Conservation (phyloP, 2,329 filamentous ascomycete species). For the Madurella mycetomatis region DNA sequence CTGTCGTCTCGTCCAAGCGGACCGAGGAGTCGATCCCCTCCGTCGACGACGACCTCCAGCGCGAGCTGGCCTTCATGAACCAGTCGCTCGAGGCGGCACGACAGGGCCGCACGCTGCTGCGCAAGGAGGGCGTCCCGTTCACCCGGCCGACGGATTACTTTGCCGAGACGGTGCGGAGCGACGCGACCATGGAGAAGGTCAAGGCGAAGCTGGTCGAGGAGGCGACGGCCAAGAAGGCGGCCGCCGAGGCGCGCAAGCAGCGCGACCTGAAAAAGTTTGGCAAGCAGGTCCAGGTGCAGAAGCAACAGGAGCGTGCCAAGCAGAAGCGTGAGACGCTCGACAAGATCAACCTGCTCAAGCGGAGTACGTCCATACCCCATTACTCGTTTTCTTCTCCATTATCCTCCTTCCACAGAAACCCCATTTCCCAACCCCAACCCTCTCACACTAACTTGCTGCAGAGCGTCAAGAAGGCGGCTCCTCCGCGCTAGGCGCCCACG, state of each 20-base stretch:
- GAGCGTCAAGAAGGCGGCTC: conserved; percentile 66
- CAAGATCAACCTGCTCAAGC: conserved; percentile 91
- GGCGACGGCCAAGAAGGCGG: conserved; percentile 86
- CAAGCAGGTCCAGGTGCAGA: conserved; percentile 95
- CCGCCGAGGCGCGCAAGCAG: conserved; percentile 84
- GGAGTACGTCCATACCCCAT: conserved; percentile 68
- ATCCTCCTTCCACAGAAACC: conserved; percentile 22
- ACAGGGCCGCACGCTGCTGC: conserved; percentile 66
- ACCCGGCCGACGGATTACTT: conserved; percentile 92
- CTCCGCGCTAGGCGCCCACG: conserved; percentile 60
- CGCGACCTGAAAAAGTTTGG: conserved; percentile 98
- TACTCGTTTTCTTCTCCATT: conserved; percentile 9
- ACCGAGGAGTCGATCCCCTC: conserved; percentile 68
- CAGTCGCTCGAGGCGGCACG: conserved; percentile 79
- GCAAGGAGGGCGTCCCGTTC: conserved; percentile 80
- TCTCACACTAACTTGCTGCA: conserved; percentile 21
- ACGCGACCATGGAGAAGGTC: conserved; percentile 97
- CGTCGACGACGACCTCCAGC: conserved; percentile 83
- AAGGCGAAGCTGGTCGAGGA: conserved; percentile 91
- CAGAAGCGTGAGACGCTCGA: conserved; percentile 89
- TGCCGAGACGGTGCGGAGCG: conserved; percentile 97
- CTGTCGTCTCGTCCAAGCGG: conserved; percentile 62
- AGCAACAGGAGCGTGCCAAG: conserved; percentile 90
- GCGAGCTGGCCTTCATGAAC: conserved; percentile 89
- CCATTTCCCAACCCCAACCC: too few relatives aligned